Evolutionary conservation across 2,329 filamentous ascomycete genomes (phyloP), one percentile per base, ranked within the genome.

Genomic region (Orbilia oligospora): DNA sequence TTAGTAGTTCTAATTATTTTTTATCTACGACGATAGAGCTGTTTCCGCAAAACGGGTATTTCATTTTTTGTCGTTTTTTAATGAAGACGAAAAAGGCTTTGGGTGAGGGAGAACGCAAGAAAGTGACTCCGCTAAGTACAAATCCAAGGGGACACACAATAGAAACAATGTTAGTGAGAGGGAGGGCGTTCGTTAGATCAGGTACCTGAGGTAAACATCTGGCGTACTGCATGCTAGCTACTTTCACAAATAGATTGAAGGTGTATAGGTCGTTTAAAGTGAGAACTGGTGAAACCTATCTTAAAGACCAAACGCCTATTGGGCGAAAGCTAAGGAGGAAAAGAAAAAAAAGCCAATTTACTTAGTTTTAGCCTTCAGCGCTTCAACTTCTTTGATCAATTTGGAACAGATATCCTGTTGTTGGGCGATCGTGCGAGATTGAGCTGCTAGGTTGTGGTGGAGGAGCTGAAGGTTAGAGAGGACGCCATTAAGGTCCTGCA

Each of bases 321-420:
- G 14, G 38, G 38, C 12, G 6, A 41, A 41, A 41, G 8, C 38
- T 16, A 22, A 48, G n/a, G 2, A 22, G n/a, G 18, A 20, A n/a
- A 49, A 24, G 46, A 53, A 30, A 18, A 53, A 18, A 55, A 14
- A 38, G 10, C n/a, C 18, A 55, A 24, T 27, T 65, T 55, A 78
- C 33, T 68, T 56, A 6, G 56, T 44, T 41, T 78, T 78, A n/a
- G 20, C 18, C 61, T 78, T 78, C 53, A 78, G 27, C 5, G 61
- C 75, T 33, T 78, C 75, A 46, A 78, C 68, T 18, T 78, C 75
- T 46, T 72, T 78, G 63, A 78, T 78, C 75, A 78, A 30, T 58
- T 78, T 72, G 38, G 68, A 72, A 70, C 75, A 78, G 46, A 78
- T 69, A n/a, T 78, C 75, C 46, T 78, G 75, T 38, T 78, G 75